Conservation (phyloP, 352 stramenopile genomes). For the Blastocystis hominis region DNA sequence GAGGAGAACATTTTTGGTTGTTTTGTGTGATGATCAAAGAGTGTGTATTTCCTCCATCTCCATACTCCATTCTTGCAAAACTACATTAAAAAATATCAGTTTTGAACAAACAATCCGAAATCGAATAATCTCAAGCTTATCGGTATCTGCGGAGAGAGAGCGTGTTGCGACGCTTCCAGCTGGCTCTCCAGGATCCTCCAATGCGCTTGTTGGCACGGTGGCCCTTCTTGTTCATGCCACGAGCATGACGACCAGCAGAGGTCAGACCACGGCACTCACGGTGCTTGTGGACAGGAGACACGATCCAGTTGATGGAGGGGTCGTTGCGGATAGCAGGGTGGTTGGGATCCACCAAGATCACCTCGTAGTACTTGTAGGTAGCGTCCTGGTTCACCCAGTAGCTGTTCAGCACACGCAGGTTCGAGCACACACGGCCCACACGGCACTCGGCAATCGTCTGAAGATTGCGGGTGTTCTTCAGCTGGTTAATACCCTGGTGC, state of each 20-base stretch:
- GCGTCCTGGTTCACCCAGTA: constrained; percentile 99
- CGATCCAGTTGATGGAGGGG: constrained; percentile 98
- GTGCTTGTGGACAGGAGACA: constrained; percentile 95
- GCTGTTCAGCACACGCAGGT: constrained; percentile 98
- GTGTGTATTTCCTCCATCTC: neutral
- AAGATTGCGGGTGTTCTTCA: constrained; percentile 97
- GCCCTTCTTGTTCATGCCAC: constrained; percentile 91
- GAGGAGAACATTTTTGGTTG: constrained; percentile 7
- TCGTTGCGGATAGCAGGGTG: constrained; percentile 95
- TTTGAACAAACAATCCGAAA: constrained; percentile 2
- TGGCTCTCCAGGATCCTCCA: constrained; percentile 84
- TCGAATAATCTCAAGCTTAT: constrained; percentile 66
- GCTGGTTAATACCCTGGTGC: constrained; percentile 98
- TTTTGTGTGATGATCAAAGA: neutral
- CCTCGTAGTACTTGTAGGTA: constrained; percentile 99
- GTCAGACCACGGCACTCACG: constrained; percentile 95
- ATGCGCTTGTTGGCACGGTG: constrained; percentile 98
- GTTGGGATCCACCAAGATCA: constrained; percentile 95
- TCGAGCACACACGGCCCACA: constrained; percentile 87
- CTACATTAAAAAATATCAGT: constrained; percentile 65
- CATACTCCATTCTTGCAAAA: too few species aligned
- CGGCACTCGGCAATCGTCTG: constrained; percentile 86
- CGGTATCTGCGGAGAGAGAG: constrained; percentile 93
- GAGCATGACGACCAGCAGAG: constrained; percentile 85
- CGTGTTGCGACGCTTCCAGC: constrained; percentile 97